These are phyloP conservation scores for Centrapalus pauciflorus DNA, from an alignment of 129 eudicot genomes.

Conservation along the genomic window DNA sequence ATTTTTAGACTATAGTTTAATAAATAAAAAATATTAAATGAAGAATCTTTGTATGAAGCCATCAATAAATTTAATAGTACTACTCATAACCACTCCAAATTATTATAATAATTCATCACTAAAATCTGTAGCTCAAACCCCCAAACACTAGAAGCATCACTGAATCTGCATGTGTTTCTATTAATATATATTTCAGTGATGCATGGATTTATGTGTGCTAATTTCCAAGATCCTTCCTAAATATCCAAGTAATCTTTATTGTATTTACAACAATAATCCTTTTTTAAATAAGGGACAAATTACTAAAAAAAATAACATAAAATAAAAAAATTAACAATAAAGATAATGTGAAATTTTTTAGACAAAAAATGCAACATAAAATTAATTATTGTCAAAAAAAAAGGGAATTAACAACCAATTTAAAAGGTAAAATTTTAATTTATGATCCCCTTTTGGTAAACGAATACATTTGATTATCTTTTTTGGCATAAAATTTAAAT, in stretches of 20 bases:
- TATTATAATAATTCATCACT: constrained; percentile 22
- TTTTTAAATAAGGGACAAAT: too few species aligned
- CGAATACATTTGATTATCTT: too few species aligned
- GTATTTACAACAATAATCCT: too few species aligned
- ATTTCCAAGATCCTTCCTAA: constrained; percentile 12
- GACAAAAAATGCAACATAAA: too few species aligned
- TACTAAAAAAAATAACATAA: too few species aligned
- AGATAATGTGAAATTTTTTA: too few species aligned
- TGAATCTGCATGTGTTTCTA: constrained; percentile 24
- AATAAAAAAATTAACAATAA: too few species aligned
- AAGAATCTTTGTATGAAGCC: constrained; percentile 2
- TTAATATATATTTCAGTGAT: constrained; percentile 4
- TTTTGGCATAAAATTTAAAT: too few species aligned
- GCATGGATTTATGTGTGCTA: constrained; percentile 12
- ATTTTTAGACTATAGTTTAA: background rate
- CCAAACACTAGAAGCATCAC: constrained; percentile 20
- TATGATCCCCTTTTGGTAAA: too few species aligned
- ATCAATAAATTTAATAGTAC: background rate
- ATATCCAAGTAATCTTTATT: background rate
- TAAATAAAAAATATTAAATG: background rate
- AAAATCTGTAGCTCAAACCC: constrained; percentile 16
- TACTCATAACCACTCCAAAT: constrained; percentile 15
- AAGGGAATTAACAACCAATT: too few species aligned
- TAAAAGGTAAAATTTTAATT: too few species aligned
- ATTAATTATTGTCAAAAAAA: too few species aligned